Percentiles rank a stretch among this genome's conserved stretches.
Conservation (phyloP, 179 eudicot genomes). For the Vitellaria paradoxa region DNA sequence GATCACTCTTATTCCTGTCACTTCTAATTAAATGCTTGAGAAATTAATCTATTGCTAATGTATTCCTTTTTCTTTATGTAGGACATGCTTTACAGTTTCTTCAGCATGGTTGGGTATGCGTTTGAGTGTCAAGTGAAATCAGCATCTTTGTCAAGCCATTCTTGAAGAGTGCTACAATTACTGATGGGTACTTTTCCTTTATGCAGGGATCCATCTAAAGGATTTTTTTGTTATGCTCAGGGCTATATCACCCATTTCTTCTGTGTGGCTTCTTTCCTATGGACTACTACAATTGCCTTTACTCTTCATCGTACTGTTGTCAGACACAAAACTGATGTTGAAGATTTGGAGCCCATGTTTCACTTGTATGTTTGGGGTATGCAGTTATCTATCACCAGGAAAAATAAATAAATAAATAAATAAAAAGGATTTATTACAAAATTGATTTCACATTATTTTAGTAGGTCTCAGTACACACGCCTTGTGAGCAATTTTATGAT, state of each 20-base stretch:
- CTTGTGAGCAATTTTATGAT: background rate
- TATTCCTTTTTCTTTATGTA: slow-evolving; percentile 34
- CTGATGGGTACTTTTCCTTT: slow-evolving; percentile 19
- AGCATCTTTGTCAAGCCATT: background rate
- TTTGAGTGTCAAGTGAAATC: slow-evolving; percentile 13
- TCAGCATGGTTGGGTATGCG: slow-evolving; percentile 85
- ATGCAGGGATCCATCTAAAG: slow-evolving; percentile 95
- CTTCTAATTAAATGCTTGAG: background rate
- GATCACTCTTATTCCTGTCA: background rate
- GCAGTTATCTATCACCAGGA: slow-evolving; percentile 13
- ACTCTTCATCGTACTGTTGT: slow-evolving; percentile 99
- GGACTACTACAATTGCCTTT: slow-evolving; percentile 97
- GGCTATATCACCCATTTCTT: slow-evolving; percentile 97
- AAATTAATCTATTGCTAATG: background rate
- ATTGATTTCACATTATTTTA: background rate
- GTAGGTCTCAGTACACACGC: background rate
- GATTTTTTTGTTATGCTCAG: slow-evolving; percentile 92
- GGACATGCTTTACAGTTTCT: slow-evolving; percentile 99
- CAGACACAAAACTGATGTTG: slow-evolving; percentile 94
- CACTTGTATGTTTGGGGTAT: slow-evolving; percentile 99
- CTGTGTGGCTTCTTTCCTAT: slow-evolving; percentile 90
- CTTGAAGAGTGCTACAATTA: slow-evolving; percentile 8
- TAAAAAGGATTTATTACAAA: background rate
- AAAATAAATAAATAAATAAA: background rate
- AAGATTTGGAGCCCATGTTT: slow-evolving; percentile 93